Base-by-base conservation (phyloP, 2,329 filamentous ascomycete species). In the Alternaria sp. region DNA sequence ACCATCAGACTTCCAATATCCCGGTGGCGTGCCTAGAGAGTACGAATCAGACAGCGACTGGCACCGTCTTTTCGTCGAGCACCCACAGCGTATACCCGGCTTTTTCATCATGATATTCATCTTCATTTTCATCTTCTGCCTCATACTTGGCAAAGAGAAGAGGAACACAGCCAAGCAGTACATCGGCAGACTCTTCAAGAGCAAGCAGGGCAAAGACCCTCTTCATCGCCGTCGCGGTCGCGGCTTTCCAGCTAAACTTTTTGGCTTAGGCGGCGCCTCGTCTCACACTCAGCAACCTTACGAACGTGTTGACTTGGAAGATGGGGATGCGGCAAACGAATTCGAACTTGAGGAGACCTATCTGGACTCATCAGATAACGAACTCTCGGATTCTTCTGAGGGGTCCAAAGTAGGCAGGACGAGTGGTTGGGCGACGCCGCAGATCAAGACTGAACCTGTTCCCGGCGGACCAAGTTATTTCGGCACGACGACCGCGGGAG, bases 1-100 rank as follows among this genome's bases (percentile, higher is more conserved):
- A 3, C 90, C 92, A 0, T 59, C 83, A 4, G 93, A 97, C 75
- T 99, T 97, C 77, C 92, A 97, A 77, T 89, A 89, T 71, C 92
- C 94, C 0, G 90, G 91, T 22, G 82, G 81, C 52, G 71, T 61
- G 69, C 78, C 67, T 65, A 83, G 86, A 60, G 81, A 71, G 67
- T 82, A 71, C 77, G 70, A 84, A 66, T 84, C 86, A 60, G 82
- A 73, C 68, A 82, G 70, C 78, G 68, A 84, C 85, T 81, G 82
- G 81, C 85, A 87, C 66, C 79, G 81, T 30, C 81, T 96, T 6
- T 87, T 94, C 70, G 85, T 89, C 54, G 79, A 80, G 60, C 81
- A 90, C 45, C 86, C 90, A 1, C 89, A 87, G 62, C 88, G 91
- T 1, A 86, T 91, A 3, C 90, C 92, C 0, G 89, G 92, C 0